Percentiles rank a stretch among this genome's conserved stretches.
phyloP scores from a whole-genome alignment of 805 yeast genomes.

The Candida mattraensis region DNA sequence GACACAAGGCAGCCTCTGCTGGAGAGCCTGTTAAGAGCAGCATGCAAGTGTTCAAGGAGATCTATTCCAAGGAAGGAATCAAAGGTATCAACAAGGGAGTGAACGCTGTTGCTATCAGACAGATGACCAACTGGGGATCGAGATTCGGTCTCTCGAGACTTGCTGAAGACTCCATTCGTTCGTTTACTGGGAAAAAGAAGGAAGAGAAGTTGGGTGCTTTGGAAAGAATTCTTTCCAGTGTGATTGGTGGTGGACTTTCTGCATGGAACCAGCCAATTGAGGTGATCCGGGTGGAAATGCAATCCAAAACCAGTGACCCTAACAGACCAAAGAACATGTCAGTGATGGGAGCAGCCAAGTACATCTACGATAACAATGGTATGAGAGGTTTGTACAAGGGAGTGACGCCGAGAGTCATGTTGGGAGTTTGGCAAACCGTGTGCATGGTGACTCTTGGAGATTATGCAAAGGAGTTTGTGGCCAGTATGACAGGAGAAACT shows the following conservation, averaged over 20 bases:
- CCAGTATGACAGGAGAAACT: constrained; percentile 56
- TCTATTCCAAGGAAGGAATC: constrained; percentile 83
- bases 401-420: constrained; percentile 93
- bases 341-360: constrained; percentile 72
- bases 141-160: constrained; percentile 90
- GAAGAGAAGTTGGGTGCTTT: constrained; percentile 64
- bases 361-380: constrained; percentile 82
- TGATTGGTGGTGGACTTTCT: constrained; percentile 93
- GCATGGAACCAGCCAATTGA: constrained; percentile 99
- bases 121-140: constrained; percentile 99
- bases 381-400: constrained; percentile 91
- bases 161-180: constrained; percentile 83
- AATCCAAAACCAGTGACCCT: constrained; percentile 89
- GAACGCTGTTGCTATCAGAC: constrained; percentile 98
- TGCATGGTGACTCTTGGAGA: constrained; percentile 99
- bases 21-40: constrained; percentile 76
- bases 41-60: constrained; percentile 82
- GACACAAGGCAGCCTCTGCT: constrained; percentile 67
- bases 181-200: constrained; percentile 50
- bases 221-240: constrained; percentile 84
- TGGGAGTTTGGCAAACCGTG: constrained; percentile 97
- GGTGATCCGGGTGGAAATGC: constrained; percentile 98
- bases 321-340: constrained; percentile 91
- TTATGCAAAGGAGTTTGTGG: constrained; percentile 75
- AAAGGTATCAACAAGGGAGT: constrained; percentile 97